Base-by-base conservation (phyloP, 169 alveolate species). In the Plasmodium gonderi region DNA sequence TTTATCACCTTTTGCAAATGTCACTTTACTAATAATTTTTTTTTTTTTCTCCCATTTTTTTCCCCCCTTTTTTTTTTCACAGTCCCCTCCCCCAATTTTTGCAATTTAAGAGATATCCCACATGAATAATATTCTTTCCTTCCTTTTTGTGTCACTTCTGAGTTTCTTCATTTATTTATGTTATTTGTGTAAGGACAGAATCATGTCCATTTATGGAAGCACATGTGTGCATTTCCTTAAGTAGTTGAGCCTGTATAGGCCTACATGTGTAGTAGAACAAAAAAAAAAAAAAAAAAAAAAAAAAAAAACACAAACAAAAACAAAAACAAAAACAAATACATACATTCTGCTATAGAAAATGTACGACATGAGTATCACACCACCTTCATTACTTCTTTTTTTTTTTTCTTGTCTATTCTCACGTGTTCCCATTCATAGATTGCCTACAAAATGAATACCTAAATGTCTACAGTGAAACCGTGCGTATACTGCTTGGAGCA, bases 101-200 rank as follows among this genome's bases (percentile, higher is more conserved):
- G 29, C n/a, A 72, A 36, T 36, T 44, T 72, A 36, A 9, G 23
- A 75, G 51, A 79, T 47, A 17, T n/a, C 17, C 92, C 92, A 82
- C 92, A 82, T 82, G 92, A 82, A 82, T 82, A 69, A 47, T 69
- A 33, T 26, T 40, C 64, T 82, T 67, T 69, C 92, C 31, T 82
- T 82, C 74, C 26, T 82, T n/a, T 29, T 68, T 51, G 81, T 82
- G 31, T 23, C 92, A 69, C 6, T 60, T 45, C 42, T 82, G 60
- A 82, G 92, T n/a, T 23, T 54, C 60, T 82, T 82, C 64, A 36
- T 82, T 69, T 82, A 82, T 82, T 4, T 29, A 44, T 82, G 83
- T 20, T 82, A 82, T 54, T n/a, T 82, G 42, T 82, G 92, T 82
- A 75, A 82, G 92, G 17, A 23, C 9, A 40, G 23, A 17, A 60